These are phyloP conservation scores for Odonthalia washingtoniensis DNA, from an alignment of 31 red algal genomes.

Conservation along the genomic window DNA sequence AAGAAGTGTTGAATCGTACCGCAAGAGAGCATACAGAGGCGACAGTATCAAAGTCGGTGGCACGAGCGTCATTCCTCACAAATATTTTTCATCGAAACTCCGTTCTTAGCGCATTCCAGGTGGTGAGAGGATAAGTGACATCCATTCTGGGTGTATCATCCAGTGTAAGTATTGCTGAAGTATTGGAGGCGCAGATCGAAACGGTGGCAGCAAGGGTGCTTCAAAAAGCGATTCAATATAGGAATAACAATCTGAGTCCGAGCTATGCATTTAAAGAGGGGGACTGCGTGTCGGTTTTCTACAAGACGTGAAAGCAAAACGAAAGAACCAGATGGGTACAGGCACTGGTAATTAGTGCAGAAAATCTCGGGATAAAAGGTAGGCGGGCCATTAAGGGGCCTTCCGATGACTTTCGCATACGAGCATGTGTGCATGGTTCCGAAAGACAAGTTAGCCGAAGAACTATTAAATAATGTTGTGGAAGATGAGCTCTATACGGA, in stretches of 20 bases:
- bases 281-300: too few relatives aligned
- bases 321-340: neutral
- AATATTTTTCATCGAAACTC: conserved; percentile 26
- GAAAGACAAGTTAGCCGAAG: neutral
- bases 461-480: neutral
- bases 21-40: neutral
- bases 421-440: conserved; percentile 33
- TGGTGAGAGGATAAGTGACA: conserved; percentile 21
- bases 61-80: conserved; percentile 32
- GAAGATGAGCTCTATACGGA: neutral
- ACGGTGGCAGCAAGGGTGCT: conserved; percentile 18
- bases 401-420: conserved; percentile 6
- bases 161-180: neutral
- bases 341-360: neutral
- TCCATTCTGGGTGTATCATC: conserved; percentile 21
- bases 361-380: neutral
- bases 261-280: too few relatives aligned
- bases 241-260: too few relatives aligned
- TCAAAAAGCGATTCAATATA: neutral
- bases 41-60: neutral
- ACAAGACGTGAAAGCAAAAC: neutral
- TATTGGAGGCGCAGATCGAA: conserved; percentile 36
- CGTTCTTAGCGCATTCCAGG: conserved; percentile 3
- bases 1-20: conserved; percentile 21
- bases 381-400: neutral